Evolutionary conservation across 2,329 filamentous ascomycete species (phyloP).

Genomic region (Cytospora paraplurivora): DNA sequence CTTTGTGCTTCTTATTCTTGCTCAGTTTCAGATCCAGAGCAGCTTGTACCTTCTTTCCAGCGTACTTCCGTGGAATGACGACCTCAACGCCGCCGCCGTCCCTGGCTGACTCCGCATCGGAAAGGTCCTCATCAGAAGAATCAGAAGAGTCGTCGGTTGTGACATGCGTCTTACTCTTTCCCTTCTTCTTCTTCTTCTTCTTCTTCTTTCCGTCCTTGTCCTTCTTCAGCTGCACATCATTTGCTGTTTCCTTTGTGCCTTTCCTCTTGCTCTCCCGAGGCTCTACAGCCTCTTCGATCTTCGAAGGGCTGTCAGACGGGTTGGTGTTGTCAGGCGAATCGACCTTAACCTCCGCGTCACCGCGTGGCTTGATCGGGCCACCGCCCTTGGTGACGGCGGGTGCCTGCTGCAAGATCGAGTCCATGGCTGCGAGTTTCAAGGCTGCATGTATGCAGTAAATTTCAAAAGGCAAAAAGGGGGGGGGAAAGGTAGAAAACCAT

Average conservation of each 20-base stretch:
- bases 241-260: background rate
- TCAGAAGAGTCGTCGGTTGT: constrained; percentile 13
- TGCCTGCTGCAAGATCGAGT: constrained; percentile 13
- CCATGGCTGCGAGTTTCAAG: constrained; percentile 7
- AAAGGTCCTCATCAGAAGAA: background rate
- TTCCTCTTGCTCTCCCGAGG: background rate
- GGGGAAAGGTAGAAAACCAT: background rate
- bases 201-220: constrained; percentile 1
- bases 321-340: constrained; percentile 1
- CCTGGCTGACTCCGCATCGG: background rate
- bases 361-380: constrained; percentile 8
- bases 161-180: constrained; percentile 13
- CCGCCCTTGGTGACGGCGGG: constrained; percentile 17
- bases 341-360: constrained; percentile 16
- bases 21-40: background rate
- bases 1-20: constrained; percentile 1
- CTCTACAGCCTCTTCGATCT: constrained; percentile 7
- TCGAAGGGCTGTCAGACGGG: constrained; percentile 5
- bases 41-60: constrained; percentile 1
- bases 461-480: no score
- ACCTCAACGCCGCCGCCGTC: background rate
- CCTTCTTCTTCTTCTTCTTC: constrained; percentile 17
- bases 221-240: constrained; percentile 5
- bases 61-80: constrained; percentile 3
- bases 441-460: background rate